Percentiles rank a stretch among this genome's conserved stretches.
Conservation (phyloP, 2,329 filamentous ascomycete species). For the Mycocentrospora acerina region DNA sequence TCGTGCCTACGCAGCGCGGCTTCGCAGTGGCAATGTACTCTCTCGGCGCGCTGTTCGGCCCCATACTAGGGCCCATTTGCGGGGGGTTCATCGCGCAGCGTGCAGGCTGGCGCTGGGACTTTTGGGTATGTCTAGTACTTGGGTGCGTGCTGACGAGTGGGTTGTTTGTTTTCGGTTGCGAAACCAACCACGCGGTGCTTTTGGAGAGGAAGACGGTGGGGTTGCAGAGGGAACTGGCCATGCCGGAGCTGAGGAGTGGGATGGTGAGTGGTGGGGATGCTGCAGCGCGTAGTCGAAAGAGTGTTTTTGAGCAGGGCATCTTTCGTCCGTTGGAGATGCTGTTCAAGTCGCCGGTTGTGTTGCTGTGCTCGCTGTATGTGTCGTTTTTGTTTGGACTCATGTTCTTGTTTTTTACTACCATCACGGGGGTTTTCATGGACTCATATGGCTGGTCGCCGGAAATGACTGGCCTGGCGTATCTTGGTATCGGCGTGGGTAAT, state of each 20-base stretch:
- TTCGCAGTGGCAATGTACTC: constrained; percentile 33
- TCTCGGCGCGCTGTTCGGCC: constrained; percentile 43
- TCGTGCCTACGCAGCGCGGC: constrained; percentile 35
- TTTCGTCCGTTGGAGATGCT: constrained; percentile 37
- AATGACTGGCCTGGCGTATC: constrained; percentile 37
- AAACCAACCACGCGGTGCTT: constrained; percentile 52
- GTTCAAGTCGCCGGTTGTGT: constrained; percentile 33
- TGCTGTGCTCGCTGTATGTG: constrained; percentile 36
- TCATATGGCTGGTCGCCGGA: constrained; percentile 37
- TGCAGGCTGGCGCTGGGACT: constrained; percentile 71
- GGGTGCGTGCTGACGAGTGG: constrained; percentile 1
- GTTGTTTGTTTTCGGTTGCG: constrained; percentile 39
- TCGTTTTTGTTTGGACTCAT: constrained; percentile 39
- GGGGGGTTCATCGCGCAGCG: constrained; percentile 64
- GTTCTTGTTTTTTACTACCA: constrained; percentile 41
- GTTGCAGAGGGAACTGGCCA: constrained; percentile 46
- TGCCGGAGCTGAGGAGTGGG: too few relatives aligned
- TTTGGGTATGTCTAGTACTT: too few relatives aligned
- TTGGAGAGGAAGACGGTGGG: constrained; percentile 61
- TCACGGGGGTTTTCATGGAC: constrained; percentile 36
- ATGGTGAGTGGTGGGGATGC: too few relatives aligned
- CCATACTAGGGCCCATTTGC: constrained; percentile 62
- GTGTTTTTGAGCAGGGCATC: constrained; percentile 36
- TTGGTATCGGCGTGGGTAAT: constrained; percentile 38
- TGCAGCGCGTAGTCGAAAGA: constrained; percentile 46